Evolutionary conservation across 1,139 yeast species (phyloP), one percentile per base, ranked within the genome.

Genomic region (Sugiyamaella paludigena): DNA sequence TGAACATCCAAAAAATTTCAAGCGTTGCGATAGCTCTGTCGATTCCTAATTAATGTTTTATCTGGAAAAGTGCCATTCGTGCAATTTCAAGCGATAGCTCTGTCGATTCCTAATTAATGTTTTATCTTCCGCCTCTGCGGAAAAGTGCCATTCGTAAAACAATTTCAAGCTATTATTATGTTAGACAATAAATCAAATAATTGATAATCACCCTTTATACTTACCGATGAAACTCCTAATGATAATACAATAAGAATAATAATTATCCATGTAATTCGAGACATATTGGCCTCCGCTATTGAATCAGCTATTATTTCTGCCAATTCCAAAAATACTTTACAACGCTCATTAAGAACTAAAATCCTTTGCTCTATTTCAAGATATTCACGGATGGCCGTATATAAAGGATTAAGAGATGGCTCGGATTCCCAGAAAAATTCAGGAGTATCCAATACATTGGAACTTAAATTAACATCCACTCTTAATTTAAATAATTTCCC

Each of bases 371-470:
- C 98, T 55, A 92, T 89, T 67, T 92, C 98, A 52, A 92, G 73
- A 62, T 92, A 92, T 58, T 92, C 98, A 50, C 97, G 71, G 50
- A 91, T 85, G 0, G 97, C 98, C 34, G 79, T 77, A 66, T 92
- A 92, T 43, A 92, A 72, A 1, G 98, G 98, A 65, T 91, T 95
- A 55, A 92, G 76, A 33, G 96, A 91, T 2, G 98, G 98, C 67
- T 92, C 98, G 54, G 85, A 80, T 26, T 92, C 87, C 98, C 98
- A 92, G 66, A 92, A 92, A 62, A 88, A 89, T 51, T 87, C 96
- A 0, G 98, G 98, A 0, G 96, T 89, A 63, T 92, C 98, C 49
- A 92, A 74, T 24, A 92, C 91, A 52, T 89, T 87, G 11, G 96
- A 87, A 6, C 94, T 84, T 49, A 92, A 72, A 64, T 92, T 92